Evolutionary conservation across 345 rosid genomes (phyloP).

Genomic region (Citropsis articulata): DNA sequence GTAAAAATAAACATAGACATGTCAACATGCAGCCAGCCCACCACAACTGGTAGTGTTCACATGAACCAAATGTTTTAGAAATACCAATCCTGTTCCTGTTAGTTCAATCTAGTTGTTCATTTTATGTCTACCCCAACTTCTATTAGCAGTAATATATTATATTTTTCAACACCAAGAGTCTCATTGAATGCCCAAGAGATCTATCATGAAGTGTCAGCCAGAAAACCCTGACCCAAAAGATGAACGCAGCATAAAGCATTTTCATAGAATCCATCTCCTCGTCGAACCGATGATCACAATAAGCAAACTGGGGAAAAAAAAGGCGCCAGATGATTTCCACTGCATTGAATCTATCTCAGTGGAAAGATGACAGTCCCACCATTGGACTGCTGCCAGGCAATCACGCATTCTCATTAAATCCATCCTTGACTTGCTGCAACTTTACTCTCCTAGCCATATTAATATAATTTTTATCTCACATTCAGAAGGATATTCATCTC

Average conservation of each 20-base stretch:
- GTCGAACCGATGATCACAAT: background rate
- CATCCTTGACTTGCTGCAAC: background rate
- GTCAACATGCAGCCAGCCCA: background rate
- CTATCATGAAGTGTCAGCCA: background rate
- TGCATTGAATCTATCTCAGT: background rate
- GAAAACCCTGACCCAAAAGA: background rate
- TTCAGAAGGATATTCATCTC: background rate
- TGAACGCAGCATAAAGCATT: background rate
- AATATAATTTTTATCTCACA: background rate
- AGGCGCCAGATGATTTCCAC: background rate
- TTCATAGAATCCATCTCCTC: no score
- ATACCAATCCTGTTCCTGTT: background rate
- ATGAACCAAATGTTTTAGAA: background rate
- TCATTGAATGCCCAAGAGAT: background rate
- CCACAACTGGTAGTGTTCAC: background rate
- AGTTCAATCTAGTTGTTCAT: background rate
- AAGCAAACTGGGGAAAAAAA: background rate
- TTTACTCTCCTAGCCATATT: background rate
- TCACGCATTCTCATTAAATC: background rate
- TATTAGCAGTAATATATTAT: background rate
- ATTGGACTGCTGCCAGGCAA: background rate
- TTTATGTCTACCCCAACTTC: background rate
- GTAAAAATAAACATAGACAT: background rate
- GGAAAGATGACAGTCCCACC: background rate
- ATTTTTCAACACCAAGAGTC: background rate